Percentiles rank a stretch among this genome's conserved stretches.
phyloP scores from a whole-genome alignment of 2,329 filamentous ascomycete genomes.

The Xylaria arbuscula region DNA sequence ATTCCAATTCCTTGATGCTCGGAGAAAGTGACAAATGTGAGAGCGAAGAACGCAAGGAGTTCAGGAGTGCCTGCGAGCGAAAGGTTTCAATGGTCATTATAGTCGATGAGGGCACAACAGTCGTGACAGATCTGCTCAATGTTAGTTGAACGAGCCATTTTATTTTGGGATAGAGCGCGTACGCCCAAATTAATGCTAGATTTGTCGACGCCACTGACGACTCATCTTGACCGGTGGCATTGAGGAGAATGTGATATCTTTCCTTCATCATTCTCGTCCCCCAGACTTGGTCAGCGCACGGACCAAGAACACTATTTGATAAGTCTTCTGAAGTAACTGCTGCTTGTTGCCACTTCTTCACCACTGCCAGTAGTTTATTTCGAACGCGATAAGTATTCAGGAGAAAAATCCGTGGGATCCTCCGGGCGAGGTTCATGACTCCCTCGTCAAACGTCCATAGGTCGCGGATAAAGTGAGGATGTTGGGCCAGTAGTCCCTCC shows the following conservation, averaged over 20 bases:
- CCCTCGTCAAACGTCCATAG: neutral
- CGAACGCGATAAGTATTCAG: neutral
- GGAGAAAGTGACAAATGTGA: neutral
- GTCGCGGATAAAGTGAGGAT: neutral
- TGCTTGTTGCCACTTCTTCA: neutral
- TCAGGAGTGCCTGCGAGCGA: neutral
- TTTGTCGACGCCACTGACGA: neutral
- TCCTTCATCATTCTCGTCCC: neutral
- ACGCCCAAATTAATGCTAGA: neutral
- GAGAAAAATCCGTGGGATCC: neutral
- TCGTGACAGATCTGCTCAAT: neutral
- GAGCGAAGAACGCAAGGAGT: neutral
- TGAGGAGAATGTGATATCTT: neutral
- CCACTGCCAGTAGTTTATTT: neutral
- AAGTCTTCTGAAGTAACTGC: neutral
- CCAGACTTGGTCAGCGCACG: neutral
- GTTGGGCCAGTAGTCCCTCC: neutral
- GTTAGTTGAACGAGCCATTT: neutral
- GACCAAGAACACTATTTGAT: neutral
- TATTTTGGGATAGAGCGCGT: neutral
- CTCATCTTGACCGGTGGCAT: neutral
- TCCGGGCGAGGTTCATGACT: neutral
- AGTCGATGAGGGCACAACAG: neutral
- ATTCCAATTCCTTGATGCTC: neutral
- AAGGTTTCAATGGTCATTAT: neutral